These are phyloP conservation scores for Gautieria morchelliformis DNA, from an alignment of 768 basidiomycete genomes.

Conservation along the genomic window DNA sequence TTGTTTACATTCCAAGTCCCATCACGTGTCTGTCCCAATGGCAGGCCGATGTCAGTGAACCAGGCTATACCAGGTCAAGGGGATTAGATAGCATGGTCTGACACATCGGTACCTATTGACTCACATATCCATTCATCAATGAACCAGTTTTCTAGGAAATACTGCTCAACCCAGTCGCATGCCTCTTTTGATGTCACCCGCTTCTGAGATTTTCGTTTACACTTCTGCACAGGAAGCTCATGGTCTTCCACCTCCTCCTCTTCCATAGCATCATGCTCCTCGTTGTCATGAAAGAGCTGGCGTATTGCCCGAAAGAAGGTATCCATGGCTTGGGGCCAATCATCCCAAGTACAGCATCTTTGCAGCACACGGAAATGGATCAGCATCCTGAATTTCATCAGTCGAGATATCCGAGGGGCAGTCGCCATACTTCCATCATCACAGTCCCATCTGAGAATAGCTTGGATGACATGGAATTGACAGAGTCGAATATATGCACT, in stretches of 20 bases:
- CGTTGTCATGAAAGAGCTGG: not conserved
- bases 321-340: not conserved
- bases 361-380: slow-evolving; percentile 8
- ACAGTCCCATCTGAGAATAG: slow-evolving; percentile 12
- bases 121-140: slow-evolving; percentile 8
- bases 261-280: not conserved
- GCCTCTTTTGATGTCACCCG: not conserved
- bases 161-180: not conserved
- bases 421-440: slow-evolving; percentile 3
- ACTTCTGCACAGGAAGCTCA: not conserved
- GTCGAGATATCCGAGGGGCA: not conserved
- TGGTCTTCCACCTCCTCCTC: not conserved
- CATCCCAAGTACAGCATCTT: slow-evolving; percentile 2
- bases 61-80: not conserved
- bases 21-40: slow-evolving; percentile 8
- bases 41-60: slow-evolving; percentile 12
- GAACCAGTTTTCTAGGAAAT: slow-evolving; percentile 13
- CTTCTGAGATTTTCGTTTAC: not conserved
- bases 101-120: not conserved
- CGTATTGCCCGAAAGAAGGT: not conserved
- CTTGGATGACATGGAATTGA: slow-evolving; percentile 16
- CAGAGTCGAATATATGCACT: slow-evolving; percentile 9
- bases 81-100: too few species aligned
- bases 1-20: too few species aligned
- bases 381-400: not conserved